Conservation (phyloP, 371 early-diverging fungal species). For the Mucor velutinosus region DNA sequence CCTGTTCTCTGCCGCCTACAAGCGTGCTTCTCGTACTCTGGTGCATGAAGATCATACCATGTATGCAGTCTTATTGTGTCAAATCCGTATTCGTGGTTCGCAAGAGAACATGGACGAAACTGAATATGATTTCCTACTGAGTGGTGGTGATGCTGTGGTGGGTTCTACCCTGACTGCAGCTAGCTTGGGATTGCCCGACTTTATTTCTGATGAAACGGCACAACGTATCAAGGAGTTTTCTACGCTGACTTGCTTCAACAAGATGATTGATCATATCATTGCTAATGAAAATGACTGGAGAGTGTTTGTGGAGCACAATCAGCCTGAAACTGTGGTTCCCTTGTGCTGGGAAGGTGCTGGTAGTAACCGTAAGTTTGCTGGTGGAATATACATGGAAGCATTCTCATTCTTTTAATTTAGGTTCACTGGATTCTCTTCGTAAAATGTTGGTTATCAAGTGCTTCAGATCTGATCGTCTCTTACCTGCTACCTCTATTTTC, state of each 20-base stretch:
- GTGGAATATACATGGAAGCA: background rate
- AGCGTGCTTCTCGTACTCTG: constrained; percentile 81
- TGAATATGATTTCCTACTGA: constrained; percentile 74
- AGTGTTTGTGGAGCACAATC: constrained; percentile 54
- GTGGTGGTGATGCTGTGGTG: constrained; percentile 55
- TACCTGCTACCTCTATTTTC: constrained; percentile 75
- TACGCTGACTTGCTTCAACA: constrained; percentile 58
- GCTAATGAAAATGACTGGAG: constrained; percentile 59
- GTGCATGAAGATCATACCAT: constrained; percentile 92
- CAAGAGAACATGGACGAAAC: constrained; percentile 66
- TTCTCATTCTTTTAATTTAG: too few relatives aligned
- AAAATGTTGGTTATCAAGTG: constrained; percentile 83
- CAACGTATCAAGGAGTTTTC: constrained; percentile 56
- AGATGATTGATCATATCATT: constrained; percentile 56
- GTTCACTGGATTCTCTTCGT: constrained; percentile 58
- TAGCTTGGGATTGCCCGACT: constrained; percentile 42
- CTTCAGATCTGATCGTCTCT: constrained; percentile 88
- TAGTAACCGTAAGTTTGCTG: constrained; percentile 51
- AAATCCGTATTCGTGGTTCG: constrained; percentile 77
- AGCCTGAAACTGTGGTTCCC: constrained; percentile 71
- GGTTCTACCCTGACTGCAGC: constrained; percentile 47
- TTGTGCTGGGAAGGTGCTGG: constrained; percentile 59
- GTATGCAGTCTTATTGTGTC: constrained; percentile 86
- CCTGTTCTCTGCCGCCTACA: constrained; percentile 83
- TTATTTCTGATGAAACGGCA: constrained; percentile 69